Evolutionary conservation across 352 stramenopile genomes (phyloP), one percentile per base, ranked within the genome.

Genomic region (Pythium phragmiticola): DNA sequence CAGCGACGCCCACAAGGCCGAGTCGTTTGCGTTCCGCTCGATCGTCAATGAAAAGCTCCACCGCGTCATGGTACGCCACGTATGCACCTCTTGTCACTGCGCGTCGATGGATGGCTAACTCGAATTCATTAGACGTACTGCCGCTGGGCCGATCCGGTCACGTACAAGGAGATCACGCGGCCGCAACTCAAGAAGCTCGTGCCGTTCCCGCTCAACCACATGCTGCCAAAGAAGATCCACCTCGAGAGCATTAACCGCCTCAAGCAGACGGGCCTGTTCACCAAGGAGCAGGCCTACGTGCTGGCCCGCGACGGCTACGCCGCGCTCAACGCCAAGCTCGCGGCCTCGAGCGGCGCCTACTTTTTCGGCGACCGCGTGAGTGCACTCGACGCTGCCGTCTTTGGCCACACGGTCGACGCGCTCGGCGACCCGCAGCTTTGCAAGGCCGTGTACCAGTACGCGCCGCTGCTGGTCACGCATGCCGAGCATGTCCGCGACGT

Each of bases 221-320:
- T 92, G 23, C 36, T 95, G 42, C 87, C 87, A 7, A 95, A 94
- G 73, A 90, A 92, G 66, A 89, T 95, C 64, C 87, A 93, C 61
- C 47, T 89, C 36, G 76, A 89, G 45, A 81, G 69, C 7, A 92
- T 84, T 71, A 74, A 78, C 34, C 73, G 73, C 47, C 73, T 92
- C 52, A 74, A 80, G 21, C 26, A 72, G 37, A 77, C 75, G 52
- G 84, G 84, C 7, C 77, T 93, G 45, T 65, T 64, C 21, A 84
- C 83, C 12, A 90, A 93, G 55, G 87, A 95, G 36, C 80, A 90
- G 57, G 84, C 82, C 14, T 95, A 91, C 65, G 76, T 95, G 19
- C 75, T 91, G 21, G 87, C 87, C 16, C 84, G 87, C 23, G 87
- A 95, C 69, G 92, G 83, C 72, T 95, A 94, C 75, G 83, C 82